Conservation (phyloP, 331 rosid genomes). For the Acacia concinna region DNA sequence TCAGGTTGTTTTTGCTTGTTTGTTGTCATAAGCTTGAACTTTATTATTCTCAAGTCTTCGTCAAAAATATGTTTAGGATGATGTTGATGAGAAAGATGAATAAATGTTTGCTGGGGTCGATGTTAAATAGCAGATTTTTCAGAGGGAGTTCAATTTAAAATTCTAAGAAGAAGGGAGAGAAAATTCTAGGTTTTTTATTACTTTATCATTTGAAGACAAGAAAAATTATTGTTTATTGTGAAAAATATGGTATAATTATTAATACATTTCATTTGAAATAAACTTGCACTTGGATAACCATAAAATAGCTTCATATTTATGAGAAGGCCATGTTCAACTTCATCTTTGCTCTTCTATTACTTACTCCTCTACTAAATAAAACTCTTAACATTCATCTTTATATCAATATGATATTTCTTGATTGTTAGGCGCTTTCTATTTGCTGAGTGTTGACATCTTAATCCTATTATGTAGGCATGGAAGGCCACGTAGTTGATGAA, state of each 20-base stretch:
- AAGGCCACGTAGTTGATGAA: slow-evolving; percentile 38
- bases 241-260: background rate
- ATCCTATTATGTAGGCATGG: slow-evolving; percentile 30
- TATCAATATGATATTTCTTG: slow-evolving; percentile 4
- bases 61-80: background rate
- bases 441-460: slow-evolving; percentile 2
- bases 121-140: background rate
- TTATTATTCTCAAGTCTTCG: background rate
- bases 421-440: background rate
- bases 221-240: background rate
- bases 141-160: background rate
- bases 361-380: background rate
- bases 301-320: background rate
- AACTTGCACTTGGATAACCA: background rate
- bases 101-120: background rate
- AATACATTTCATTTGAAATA: background rate
- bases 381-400: background rate
- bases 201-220: background rate
- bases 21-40: background rate
- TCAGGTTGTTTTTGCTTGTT: background rate
- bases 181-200: no score
- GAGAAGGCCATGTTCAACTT: background rate
- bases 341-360: background rate
- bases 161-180: no score
- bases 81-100: background rate